Evolutionary conservation across 805 yeast genomes (phyloP).

Genomic region (Barnettozyma sucrosica): DNA sequence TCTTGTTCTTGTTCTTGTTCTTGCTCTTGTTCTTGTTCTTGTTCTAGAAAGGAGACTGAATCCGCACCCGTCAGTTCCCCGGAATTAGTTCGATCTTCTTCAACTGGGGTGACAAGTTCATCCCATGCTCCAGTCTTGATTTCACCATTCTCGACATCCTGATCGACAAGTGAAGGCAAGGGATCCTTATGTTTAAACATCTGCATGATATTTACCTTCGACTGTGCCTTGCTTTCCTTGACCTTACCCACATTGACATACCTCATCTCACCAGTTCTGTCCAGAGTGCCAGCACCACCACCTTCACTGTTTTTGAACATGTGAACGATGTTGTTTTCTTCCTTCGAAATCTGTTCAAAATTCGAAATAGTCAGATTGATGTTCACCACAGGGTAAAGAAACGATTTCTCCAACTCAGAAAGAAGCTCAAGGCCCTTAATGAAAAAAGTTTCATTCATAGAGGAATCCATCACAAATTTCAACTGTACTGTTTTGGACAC

Average conservation of each 20-base stretch:
- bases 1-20: not conserved
- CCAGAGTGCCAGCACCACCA: slow-evolving; percentile 10
- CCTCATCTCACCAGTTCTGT: slow-evolving; percentile 6
- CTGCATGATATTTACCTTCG: not conserved
- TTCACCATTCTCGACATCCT: not conserved
- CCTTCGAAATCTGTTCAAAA: slow-evolving; percentile 34
- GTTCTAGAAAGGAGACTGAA: not conserved
- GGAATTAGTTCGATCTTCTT: not conserved
- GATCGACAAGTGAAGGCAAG: no score
- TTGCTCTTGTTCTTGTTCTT: no score
- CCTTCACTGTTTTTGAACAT: slow-evolving; percentile 7
- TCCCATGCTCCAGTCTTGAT: not conserved
- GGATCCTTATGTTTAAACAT: not conserved
- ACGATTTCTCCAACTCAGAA: slow-evolving; percentile 33
- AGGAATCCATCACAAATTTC: not conserved
- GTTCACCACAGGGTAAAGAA: slow-evolving; percentile 43
- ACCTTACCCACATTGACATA: slow-evolving; percentile 2
- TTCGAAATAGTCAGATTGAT: slow-evolving; percentile 48
- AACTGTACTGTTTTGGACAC: slow-evolving; percentile 29
- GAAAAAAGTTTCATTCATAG: slow-evolving; percentile 16
- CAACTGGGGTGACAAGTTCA: not conserved
- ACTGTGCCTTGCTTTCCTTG: not conserved
- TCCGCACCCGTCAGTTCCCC: not conserved
- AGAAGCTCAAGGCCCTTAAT: slow-evolving; percentile 34
- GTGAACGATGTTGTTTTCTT: slow-evolving; percentile 3